phyloP scores from a whole-genome alignment of 371 early-diverging fungal species.

The Synchytrium microbalum region DNA sequence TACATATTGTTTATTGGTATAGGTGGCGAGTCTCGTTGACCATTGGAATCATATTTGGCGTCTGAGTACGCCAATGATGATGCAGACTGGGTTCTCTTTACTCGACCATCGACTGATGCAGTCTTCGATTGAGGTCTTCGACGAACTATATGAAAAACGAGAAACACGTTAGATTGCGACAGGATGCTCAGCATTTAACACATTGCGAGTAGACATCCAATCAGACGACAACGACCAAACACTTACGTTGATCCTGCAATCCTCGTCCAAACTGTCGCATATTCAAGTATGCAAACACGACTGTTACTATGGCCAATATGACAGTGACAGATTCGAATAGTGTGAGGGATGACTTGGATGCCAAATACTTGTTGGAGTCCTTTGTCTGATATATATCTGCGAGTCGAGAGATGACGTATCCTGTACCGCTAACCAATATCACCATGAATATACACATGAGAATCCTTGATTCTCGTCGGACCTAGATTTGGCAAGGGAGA shows the following conservation, averaged over 20 bases:
- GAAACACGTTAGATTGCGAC: too few species aligned
- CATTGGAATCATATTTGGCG: too few species aligned
- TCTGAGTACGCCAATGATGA: too few species aligned
- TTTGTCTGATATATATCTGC: conserved; percentile 26
- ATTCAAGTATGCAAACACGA: conserved; percentile 33
- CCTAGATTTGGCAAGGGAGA: neutral
- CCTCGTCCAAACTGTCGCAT: conserved; percentile 42
- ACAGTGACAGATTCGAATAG: conserved; percentile 36
- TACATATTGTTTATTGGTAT: too few species aligned
- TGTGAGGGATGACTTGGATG: conserved; percentile 28
- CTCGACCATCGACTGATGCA: too few species aligned
- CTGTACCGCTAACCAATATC: conserved; percentile 29
- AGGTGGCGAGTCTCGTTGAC: too few species aligned
- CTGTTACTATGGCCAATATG: conserved; percentile 23
- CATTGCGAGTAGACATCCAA: too few species aligned
- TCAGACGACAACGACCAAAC: neutral
- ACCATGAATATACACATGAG: conserved; percentile 27
- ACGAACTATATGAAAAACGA: too few species aligned
- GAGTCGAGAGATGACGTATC: conserved; percentile 31
- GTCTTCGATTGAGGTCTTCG: too few species aligned
- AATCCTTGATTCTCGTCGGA: conserved; percentile 29
- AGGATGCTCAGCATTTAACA: too few species aligned
- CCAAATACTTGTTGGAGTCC: conserved; percentile 20
- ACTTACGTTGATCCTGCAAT: conserved; percentile 29
- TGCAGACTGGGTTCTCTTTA: too few species aligned